Evolutionary conservation across 441 rosid genomes (phyloP).

Genomic region (Rhodomyrtus psidioides): DNA sequence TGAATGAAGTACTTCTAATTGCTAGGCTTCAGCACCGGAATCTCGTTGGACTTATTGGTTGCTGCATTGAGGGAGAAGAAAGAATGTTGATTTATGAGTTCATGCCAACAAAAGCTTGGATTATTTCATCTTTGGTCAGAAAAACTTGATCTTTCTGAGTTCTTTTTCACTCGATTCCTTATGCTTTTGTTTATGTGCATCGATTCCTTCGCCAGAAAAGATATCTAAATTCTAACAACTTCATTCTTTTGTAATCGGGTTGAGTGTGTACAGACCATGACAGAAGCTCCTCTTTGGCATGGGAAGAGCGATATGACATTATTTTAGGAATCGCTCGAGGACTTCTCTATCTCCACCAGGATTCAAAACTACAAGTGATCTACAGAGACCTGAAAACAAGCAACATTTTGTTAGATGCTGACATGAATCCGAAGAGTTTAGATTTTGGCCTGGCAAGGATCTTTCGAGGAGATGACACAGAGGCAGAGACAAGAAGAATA

Average conservation of each 20-base stretch:
- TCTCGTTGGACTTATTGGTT: neutral
- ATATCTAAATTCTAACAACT: no score
- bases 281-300: neutral
- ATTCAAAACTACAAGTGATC: neutral
- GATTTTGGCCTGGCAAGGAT: neutral
- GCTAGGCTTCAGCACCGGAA: neutral
- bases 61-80: neutral
- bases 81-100: neutral
- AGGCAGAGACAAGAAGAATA: neutral
- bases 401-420: neutral
- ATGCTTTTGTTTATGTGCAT: no score
- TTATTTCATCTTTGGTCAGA: neutral
- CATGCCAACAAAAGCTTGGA: neutral
- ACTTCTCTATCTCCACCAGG: neutral
- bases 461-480: neutral
- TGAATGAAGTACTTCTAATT: neutral
- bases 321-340: neutral
- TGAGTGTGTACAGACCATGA: neutral
- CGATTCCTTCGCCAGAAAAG: no score
- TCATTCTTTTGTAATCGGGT: neutral
- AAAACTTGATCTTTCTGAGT: neutral
- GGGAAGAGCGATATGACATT: neutral
- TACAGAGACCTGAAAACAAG: neutral
- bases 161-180: neutral
- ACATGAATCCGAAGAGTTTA: neutral